Evolutionary conservation across 257 asterid species (phyloP).

Genomic region (Solanum pinnatisectum): DNA sequence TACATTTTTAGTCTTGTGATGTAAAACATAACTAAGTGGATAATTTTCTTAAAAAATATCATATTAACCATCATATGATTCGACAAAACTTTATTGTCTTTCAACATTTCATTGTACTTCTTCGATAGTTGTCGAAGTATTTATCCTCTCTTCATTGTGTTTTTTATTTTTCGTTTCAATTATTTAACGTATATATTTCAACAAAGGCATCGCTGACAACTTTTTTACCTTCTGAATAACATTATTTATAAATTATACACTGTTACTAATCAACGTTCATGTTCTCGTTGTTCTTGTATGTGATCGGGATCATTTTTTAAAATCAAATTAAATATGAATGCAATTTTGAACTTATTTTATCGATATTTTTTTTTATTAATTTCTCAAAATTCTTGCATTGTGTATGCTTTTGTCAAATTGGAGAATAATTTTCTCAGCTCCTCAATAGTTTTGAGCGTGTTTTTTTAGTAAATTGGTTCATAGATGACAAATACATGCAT

Average conservation of each 20-base stretch:
- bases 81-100: background rate
- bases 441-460: background rate
- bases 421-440: background rate
- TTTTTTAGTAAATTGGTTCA: too few relatives aligned
- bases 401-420: background rate
- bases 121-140: background rate
- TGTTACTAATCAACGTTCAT: background rate
- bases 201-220: background rate
- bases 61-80: background rate
- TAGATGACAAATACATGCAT: too few relatives aligned
- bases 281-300: background rate
- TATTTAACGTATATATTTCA: background rate
- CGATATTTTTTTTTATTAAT: background rate
- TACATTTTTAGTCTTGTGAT: background rate
- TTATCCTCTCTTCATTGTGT: background rate
- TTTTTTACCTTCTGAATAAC: background rate
- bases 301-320: background rate
- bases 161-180: background rate
- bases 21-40: background rate
- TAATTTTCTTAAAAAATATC: accelerated
- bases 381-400: background rate
- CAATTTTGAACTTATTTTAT: background rate
- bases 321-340: background rate
- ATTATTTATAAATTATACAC: too few relatives aligned
- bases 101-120: background rate